phyloP scores from a whole-genome alignment of 495 filamentous ascomycete species.

The Lasiosphaeris hirsuta region DNA sequence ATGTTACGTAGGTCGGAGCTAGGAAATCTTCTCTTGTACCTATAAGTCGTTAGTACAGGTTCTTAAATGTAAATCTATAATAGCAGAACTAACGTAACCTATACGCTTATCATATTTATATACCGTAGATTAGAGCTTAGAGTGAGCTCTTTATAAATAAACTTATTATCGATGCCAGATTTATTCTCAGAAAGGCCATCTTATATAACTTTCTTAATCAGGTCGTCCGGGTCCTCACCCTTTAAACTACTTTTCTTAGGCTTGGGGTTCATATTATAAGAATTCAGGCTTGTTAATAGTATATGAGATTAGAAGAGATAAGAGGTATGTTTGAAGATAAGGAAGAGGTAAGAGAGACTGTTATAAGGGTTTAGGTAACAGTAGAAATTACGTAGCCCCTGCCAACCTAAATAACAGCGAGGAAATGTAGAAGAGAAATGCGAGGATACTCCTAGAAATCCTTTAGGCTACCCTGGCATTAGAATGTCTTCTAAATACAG shows the following conservation, averaged over 20 bases:
- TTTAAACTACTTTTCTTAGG: not conserved
- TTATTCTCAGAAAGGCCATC: not conserved
- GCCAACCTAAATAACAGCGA: no score
- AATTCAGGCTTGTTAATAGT: not conserved
- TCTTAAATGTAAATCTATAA: constrained; percentile 1
- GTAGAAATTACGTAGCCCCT: no score
- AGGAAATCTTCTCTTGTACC: not conserved
- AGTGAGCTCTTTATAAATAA: not conserved
- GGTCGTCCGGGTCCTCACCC: not conserved
- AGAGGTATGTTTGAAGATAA: not conserved
- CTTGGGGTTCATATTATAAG: not conserved
- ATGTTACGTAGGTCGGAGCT: not conserved
- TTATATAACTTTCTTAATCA: not conserved
- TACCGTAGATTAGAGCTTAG: not conserved
- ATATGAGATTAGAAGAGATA: constrained; percentile 2
- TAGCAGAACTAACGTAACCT: not conserved
- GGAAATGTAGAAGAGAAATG: no score
- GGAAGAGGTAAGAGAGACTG: no score
- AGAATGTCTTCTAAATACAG: no score
- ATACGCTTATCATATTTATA: not conserved
- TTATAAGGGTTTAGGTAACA: no score
- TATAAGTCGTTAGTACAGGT: not conserved
- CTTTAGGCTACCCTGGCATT: no score
- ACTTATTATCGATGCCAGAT: not conserved
- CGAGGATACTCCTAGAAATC: no score